Evolutionary conservation across 164 flowering plant genomes (phyloP).

Genomic region (Vitis rotundifolia): DNA sequence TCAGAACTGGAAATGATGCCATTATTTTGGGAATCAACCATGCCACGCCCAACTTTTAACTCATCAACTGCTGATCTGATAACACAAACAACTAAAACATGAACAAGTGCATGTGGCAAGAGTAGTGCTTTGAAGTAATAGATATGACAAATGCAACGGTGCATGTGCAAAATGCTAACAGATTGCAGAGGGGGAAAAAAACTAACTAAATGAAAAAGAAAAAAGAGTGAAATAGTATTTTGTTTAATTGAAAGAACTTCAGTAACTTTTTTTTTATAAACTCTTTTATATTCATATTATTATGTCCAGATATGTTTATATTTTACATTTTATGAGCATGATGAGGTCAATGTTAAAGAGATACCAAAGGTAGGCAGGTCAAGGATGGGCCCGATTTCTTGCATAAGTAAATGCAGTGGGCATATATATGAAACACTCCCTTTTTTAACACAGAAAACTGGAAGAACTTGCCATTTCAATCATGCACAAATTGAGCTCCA

Average conservation of each 20-base stretch:
- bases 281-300: not conserved
- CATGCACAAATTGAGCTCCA: not conserved
- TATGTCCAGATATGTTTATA: not conserved
- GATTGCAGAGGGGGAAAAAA: too few relatives aligned
- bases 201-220: too few relatives aligned
- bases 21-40: conserved; percentile 26
- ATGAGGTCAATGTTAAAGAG: too few relatives aligned
- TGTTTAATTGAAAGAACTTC: too few relatives aligned
- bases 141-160: not conserved
- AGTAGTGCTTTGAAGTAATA: not conserved
- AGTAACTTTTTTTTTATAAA: too few relatives aligned
- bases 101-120: not conserved
- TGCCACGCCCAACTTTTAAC: conserved; percentile 16
- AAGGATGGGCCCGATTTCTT: not conserved
- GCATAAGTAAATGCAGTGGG: not conserved
- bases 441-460: too few relatives aligned
- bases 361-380: not conserved
- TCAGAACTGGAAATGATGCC: conserved; percentile 16
- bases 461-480: too few relatives aligned
- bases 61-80: conserved; percentile 43
- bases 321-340: not conserved
- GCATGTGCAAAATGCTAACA: too few relatives aligned
- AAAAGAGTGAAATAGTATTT: too few relatives aligned
- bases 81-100: conserved; percentile 9
- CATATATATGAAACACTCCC: too few relatives aligned